Evolutionary conservation across 2,329 filamentous ascomycete species (phyloP).

Genomic region (Corinectria fuckeliana): DNA sequence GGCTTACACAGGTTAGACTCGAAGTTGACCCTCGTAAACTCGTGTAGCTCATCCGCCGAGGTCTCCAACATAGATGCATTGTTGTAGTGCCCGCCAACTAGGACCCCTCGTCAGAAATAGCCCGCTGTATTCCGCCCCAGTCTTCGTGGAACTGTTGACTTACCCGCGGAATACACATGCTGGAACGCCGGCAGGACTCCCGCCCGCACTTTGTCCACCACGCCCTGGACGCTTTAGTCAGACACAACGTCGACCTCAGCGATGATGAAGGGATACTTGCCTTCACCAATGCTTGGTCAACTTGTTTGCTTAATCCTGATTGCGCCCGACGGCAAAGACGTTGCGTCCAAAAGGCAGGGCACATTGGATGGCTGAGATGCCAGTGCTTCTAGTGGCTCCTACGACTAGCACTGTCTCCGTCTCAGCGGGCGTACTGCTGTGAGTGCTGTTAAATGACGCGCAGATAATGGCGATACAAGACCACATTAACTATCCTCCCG

Average conservation of each 20-base stretch:
- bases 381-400: slow-evolving; percentile 49
- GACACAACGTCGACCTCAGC: slow-evolving; percentile 28
- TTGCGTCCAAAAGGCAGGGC: slow-evolving; percentile 39
- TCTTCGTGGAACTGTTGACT: too few relatives aligned
- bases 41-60: too few relatives aligned
- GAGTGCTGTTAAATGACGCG: too few relatives aligned
- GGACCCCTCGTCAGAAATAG: too few relatives aligned
- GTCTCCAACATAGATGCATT: too few relatives aligned
- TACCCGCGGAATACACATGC: slow-evolving; percentile 46
- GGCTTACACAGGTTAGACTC: too few relatives aligned
- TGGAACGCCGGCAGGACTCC: slow-evolving; percentile 47
- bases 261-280: not conserved
- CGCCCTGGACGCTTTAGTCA: slow-evolving; percentile 39
- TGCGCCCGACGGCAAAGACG: slow-evolving; percentile 48
- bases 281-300: not conserved
- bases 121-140: too few relatives aligned
- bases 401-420: slow-evolving; percentile 46
- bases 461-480: too few relatives aligned
- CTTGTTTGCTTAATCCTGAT: slow-evolving; percentile 24
- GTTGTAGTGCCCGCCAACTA: too few relatives aligned
- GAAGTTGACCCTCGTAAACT: too few relatives aligned
- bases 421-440: too few relatives aligned
- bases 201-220: slow-evolving; percentile 43
- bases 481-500: too few relatives aligned
- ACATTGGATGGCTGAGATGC: slow-evolving; percentile 41